These are phyloP conservation scores for Canavalia ensiformis DNA, from an alignment of 306 rosid species.

Conservation along the genomic window DNA sequence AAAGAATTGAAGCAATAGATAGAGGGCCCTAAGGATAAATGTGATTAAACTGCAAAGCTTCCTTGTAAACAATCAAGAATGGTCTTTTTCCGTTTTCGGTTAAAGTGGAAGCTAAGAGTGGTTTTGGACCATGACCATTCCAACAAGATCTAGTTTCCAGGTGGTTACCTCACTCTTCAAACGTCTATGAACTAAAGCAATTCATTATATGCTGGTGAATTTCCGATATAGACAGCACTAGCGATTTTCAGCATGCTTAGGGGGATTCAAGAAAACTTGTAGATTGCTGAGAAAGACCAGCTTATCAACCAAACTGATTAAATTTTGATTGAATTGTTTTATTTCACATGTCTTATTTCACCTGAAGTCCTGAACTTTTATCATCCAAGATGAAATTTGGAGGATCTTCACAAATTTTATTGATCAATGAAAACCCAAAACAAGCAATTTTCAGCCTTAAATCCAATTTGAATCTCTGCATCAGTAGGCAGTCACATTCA, in stretches of 20 bases:
- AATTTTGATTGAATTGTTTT: background rate
- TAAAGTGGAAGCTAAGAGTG: background rate
- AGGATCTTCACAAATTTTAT: background rate
- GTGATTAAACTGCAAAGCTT: slow-evolving; percentile 35
- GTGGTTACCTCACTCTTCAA: background rate
- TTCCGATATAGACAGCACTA: background rate
- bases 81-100: background rate
- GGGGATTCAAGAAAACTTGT: background rate
- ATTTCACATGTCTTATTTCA: too few species aligned
- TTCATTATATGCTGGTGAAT: background rate
- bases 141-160: slow-evolving; percentile 10
- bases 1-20: slow-evolving; percentile 17
- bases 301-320: background rate
- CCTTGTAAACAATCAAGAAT: background rate
- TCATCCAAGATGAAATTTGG: background rate
- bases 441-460: background rate
- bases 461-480: background rate
- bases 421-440: background rate
- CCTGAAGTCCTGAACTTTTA: background rate
- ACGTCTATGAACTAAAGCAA: background rate
- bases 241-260: slow-evolving; percentile 4
- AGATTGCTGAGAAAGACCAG: background rate
- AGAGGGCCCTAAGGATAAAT: background rate
- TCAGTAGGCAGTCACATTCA: too few species aligned
- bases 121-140: background rate